Conservation (phyloP, 140 eudicot species). For the Anethum foeniculum region DNA sequence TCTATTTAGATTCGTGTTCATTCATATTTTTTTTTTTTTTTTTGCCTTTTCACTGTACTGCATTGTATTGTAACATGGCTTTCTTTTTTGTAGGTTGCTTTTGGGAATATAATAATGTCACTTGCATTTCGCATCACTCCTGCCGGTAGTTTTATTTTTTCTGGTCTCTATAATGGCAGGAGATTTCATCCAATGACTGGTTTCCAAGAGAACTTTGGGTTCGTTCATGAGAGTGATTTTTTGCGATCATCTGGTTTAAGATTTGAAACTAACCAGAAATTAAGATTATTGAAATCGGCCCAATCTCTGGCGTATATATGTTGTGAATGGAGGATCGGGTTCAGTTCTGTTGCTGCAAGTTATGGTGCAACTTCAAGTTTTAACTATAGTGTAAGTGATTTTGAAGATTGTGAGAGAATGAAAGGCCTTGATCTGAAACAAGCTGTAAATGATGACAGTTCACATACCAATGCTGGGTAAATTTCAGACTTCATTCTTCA, state of each 20-base stretch:
- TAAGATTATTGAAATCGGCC: neutral
- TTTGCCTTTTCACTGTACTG: neutral
- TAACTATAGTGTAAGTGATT: neutral
- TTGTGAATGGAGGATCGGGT: neutral
- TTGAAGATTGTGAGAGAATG: neutral
- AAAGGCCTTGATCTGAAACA: neutral
- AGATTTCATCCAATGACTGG: neutral
- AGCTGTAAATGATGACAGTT: neutral
- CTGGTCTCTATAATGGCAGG: neutral
- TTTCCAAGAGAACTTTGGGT: neutral
- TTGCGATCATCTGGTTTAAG: neutral
- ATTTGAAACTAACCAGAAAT: constrained; percentile 1
- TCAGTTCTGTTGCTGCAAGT: neutral
- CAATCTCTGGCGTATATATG: neutral
- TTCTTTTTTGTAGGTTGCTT: neutral
- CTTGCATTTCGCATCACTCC: neutral
- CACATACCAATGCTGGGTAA: neutral
- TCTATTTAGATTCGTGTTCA: neutral
- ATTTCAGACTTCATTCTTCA: neutral
- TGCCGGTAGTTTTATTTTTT: neutral
- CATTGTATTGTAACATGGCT: neutral
- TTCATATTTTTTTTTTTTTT: no score
- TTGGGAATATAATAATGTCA: neutral
- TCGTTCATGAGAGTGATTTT: neutral
- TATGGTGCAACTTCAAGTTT: neutral